Evolutionary conservation across 192 early-diverging fungal species (phyloP).

Genomic region (Gaertneriomyces semiglobifer): DNA sequence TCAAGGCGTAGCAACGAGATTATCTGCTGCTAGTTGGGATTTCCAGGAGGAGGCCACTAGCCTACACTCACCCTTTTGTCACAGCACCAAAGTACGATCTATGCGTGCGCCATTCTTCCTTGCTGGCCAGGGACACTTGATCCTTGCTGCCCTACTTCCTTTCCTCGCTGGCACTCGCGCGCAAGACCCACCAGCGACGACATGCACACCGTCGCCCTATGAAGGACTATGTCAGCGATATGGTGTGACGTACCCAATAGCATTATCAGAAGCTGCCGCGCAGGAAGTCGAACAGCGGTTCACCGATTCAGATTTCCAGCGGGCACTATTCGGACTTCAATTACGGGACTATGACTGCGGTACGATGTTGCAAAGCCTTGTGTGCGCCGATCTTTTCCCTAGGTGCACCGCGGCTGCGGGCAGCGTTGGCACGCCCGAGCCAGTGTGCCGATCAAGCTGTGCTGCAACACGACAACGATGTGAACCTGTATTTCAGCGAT

Average conservation of each 20-base stretch:
- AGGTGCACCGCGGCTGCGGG: background rate
- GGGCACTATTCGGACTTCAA: background rate
- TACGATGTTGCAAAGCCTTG: slow-evolving; percentile 1
- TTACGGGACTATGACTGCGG: slow-evolving; percentile 11
- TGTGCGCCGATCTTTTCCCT: slow-evolving; percentile 10
- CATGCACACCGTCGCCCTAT: background rate
- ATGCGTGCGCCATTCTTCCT: too few relatives aligned
- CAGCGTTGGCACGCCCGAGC: background rate
- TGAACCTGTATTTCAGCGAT: background rate
- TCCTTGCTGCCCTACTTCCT: too few relatives aligned
- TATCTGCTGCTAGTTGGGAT: too few relatives aligned
- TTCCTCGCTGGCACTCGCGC: background rate
- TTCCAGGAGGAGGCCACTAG: too few relatives aligned
- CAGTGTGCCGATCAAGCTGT: slow-evolving; percentile 19
- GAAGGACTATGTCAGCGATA: background rate
- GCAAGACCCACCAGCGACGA: background rate
- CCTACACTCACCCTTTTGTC: too few relatives aligned
- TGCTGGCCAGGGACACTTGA: too few relatives aligned
- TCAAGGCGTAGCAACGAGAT: too few relatives aligned
- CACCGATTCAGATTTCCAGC: background rate
- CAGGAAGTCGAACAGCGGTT: background rate
- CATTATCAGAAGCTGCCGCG: background rate
- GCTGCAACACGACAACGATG: background rate
- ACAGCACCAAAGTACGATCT: too few relatives aligned
- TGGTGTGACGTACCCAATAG: background rate